Base-by-base conservation (phyloP, 1,284 basidiomycete genomes). In the Cystobasidium pallidum region DNA sequence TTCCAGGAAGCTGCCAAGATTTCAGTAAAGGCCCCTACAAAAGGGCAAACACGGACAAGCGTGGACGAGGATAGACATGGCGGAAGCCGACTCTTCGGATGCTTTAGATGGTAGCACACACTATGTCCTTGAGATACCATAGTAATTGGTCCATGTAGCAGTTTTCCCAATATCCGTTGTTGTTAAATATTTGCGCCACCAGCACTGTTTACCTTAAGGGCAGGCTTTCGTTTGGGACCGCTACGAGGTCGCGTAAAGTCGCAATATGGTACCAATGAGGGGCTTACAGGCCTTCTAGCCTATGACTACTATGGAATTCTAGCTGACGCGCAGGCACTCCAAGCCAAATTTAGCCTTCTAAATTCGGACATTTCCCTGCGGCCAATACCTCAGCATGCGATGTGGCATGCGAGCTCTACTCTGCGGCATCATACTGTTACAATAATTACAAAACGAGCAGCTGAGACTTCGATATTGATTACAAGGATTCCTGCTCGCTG, bases 1-100 rank as follows among this genome's bases (percentile, higher is more conserved):
- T 94, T 98, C 78, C 86, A 90, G 76, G 92, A 94, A 80, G 90
- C 91, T 0, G 91, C 92, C 0, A 86, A 90, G 4, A 91, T 94
- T 3, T 90, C 92, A 8, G 81, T 94, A 57, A 87, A 86, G 66
- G 89, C 89, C 28, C 85, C 87, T 64, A 82, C 89, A 11, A 90
- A 88, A 79, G 88, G 89, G 6, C 82, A 78, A 65, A 78, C 77
- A n/a, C 70, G 74, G 19, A 75, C 74, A 41, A 70, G 51, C 26
- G 34, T 52, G 17, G 70, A 61, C 34, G 59, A 64, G 21, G 64
- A 72, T 26, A 52, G 55, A 26, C 70, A 72, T 39, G 72, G 65
- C 24, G 32, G 32, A 36, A 61, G 68, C 34, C 39, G 49, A 19
- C 30, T 74, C 15, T 74, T 71, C 30, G 66, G 66, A 3, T 74